Percentiles rank a stretch among this genome's conserved stretches.
Conservation (phyloP, 768 basidiomycete genomes). For the Leccinum ochraceum region DNA sequence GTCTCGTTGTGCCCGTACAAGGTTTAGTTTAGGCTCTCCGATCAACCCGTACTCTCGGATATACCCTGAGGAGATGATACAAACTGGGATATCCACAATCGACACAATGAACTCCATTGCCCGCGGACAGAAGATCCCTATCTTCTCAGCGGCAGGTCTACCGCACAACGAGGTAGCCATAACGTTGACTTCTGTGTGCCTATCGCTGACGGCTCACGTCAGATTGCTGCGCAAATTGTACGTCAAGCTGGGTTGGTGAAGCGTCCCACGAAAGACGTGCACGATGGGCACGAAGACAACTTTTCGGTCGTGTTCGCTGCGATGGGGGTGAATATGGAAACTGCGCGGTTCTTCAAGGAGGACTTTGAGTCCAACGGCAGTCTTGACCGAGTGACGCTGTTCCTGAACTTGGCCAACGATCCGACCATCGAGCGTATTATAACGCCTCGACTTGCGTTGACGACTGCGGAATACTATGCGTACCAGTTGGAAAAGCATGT, state of each 20-base stretch:
- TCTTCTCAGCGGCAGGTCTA: slow-evolving; percentile 98
- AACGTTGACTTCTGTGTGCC: slow-evolving; percentile 23
- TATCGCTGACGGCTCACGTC: slow-evolving; percentile 25
- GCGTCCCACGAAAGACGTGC: slow-evolving; percentile 94
- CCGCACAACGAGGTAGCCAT: slow-evolving; percentile 91
- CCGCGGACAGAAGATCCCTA: slow-evolving; percentile 99
- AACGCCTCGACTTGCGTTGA: slow-evolving; percentile 95
- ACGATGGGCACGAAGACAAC: slow-evolving; percentile 99
- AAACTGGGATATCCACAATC: slow-evolving; percentile 99
- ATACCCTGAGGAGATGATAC: slow-evolving; percentile 99
- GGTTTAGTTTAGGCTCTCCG: slow-evolving; percentile 71
- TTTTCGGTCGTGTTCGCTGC: slow-evolving; percentile 99
- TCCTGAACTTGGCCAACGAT: slow-evolving; percentile 98
- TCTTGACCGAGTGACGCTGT: slow-evolving; percentile 95
- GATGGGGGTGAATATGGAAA: slow-evolving; percentile 99
- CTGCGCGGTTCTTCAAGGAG: slow-evolving; percentile 98
- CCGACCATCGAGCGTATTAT: slow-evolving; percentile 99
- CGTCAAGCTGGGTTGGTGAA: slow-evolving; percentile 98
- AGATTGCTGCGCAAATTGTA: slow-evolving; percentile 99
- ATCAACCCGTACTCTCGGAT: slow-evolving; percentile 98
- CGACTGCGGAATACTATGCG: slow-evolving; percentile 98
- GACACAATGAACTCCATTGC: slow-evolving; percentile 99
- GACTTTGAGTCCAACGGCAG: slow-evolving; percentile 99
- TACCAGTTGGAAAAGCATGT: slow-evolving; percentile 99
- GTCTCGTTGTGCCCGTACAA: slow-evolving; percentile 13